phyloP scores from a whole-genome alignment of 2,329 filamentous ascomycete species.

The Colletotrichum liaoningense region DNA sequence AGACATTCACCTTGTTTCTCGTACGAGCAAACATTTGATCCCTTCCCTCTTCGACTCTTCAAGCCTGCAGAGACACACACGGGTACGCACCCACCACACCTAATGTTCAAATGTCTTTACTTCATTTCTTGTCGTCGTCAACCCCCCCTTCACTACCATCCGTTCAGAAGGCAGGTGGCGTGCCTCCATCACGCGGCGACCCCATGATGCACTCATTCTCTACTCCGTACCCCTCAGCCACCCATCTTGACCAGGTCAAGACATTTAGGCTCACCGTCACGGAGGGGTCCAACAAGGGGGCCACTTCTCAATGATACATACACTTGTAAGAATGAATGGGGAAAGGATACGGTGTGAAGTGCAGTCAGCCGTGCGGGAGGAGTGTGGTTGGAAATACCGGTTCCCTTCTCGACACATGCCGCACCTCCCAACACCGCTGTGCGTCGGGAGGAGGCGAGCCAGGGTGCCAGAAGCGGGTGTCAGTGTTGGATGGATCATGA shows the following conservation, averaged over 20 bases:
- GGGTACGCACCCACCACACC: neutral
- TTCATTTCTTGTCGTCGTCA: neutral
- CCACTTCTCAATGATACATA: neutral
- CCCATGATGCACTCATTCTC: constrained; percentile 21
- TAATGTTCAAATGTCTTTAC: neutral
- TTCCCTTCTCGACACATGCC: constrained; percentile 7
- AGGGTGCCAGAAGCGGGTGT: neutral
- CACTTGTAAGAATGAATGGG: neutral
- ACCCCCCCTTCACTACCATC: constrained; percentile 1
- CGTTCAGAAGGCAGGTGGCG: constrained; percentile 16
- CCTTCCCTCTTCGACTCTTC: neutral
- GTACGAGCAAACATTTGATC: constrained; percentile 25
- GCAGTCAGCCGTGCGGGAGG: constrained; percentile 24
- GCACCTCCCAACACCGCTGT: constrained; percentile 7
- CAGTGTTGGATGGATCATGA: neutral
- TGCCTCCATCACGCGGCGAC: constrained; percentile 30
- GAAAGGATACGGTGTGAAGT: neutral
- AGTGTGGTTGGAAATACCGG: constrained; percentile 26
- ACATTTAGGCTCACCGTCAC: neutral
- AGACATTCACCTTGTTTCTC: constrained; percentile 16
- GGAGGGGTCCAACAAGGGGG: neutral
- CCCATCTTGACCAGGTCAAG: neutral
- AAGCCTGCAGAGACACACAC: neutral
- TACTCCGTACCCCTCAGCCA: neutral
- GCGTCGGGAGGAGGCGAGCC: constrained; percentile 12